Percentiles rank a stretch among this genome's conserved stretches.
These are phyloP conservation scores for Starmerella roubikii DNA, from an alignment of 805 yeast genomes.

Conservation along the genomic window DNA sequence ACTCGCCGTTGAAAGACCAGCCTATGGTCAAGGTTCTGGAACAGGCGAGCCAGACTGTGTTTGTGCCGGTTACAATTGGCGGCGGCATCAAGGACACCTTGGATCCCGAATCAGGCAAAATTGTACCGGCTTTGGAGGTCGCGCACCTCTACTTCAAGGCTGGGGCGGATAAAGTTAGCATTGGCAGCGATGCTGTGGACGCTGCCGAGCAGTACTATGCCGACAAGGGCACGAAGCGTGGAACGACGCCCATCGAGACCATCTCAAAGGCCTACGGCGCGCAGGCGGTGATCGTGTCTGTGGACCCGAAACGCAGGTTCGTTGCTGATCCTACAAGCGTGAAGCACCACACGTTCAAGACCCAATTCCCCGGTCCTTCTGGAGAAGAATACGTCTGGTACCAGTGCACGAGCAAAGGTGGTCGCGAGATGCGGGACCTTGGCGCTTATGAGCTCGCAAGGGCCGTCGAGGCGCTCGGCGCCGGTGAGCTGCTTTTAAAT, in stretches of 20 bases:
- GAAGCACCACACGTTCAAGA: conserved; percentile 48
- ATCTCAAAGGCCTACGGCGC: conserved; percentile 85
- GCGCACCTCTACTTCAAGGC: conserved; percentile 86
- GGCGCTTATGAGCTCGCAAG: conserved; percentile 83
- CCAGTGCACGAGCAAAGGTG: conserved; percentile 93
- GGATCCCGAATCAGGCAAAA: conserved; percentile 65
- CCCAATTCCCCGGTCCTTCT: conserved; percentile 62
- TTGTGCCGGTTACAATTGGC: conserved; percentile 95
- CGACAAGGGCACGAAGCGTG: conserved; percentile 44
- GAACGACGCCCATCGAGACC: conserved; percentile 81
- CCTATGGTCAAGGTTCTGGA: conserved; percentile 90
- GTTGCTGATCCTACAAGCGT: conserved; percentile 49
- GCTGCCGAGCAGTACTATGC: conserved; percentile 77
- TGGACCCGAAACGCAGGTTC: conserved; percentile 89
- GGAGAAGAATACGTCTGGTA: conserved; percentile 87
- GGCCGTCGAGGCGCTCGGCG: conserved; percentile 88
- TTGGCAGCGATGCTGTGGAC: conserved; percentile 91
- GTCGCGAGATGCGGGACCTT: conserved; percentile 75
- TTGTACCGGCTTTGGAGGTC: conserved; percentile 73
- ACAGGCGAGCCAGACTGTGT: conserved; percentile 73
- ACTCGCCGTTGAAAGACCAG: conserved; percentile 80
- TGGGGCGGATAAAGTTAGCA: conserved; percentile 96
- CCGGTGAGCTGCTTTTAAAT: conserved; percentile 86
- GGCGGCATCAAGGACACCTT: conserved; percentile 90
- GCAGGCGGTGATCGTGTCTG: conserved; percentile 95